Evolutionary conservation across 75 land plant species (phyloP).

Genomic region (Isoetes taiwanensis): DNA sequence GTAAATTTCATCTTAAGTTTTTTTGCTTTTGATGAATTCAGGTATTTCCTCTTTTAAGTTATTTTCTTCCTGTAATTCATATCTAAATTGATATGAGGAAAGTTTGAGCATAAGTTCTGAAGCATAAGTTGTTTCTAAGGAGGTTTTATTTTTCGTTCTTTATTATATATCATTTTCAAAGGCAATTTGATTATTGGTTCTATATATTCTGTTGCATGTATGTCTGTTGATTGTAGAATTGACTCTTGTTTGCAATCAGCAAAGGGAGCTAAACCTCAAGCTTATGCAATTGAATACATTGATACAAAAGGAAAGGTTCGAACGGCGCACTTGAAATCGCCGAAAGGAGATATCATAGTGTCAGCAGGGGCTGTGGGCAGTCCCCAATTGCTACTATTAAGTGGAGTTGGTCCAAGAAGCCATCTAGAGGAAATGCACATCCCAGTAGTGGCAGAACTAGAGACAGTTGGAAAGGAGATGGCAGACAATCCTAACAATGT

Average conservation of each 20-base stretch:
- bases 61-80: too few species aligned
- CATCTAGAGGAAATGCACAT: neutral
- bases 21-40: too few species aligned
- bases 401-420: neutral
- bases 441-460: neutral
- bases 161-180: too few species aligned
- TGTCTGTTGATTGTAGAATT: too few species aligned
- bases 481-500: slow-evolving; percentile 6
- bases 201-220: too few species aligned
- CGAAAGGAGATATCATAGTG: neutral
- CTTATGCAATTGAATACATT: neutral
- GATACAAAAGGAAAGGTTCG: neutral
- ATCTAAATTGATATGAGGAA: too few species aligned
- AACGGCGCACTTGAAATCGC: neutral
- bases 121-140: too few species aligned
- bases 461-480: neutral
- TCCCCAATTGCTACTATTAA: neutral
- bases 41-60: too few species aligned
- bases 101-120: too few species aligned
- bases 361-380: neutral
- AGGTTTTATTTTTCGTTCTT: too few species aligned
- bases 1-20: neutral
- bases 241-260: too few species aligned
- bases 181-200: too few species aligned
- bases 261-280: neutral